Conservation (phyloP, 2,329 filamentous ascomycete genomes). For the Stemphylium lycopersici region DNA sequence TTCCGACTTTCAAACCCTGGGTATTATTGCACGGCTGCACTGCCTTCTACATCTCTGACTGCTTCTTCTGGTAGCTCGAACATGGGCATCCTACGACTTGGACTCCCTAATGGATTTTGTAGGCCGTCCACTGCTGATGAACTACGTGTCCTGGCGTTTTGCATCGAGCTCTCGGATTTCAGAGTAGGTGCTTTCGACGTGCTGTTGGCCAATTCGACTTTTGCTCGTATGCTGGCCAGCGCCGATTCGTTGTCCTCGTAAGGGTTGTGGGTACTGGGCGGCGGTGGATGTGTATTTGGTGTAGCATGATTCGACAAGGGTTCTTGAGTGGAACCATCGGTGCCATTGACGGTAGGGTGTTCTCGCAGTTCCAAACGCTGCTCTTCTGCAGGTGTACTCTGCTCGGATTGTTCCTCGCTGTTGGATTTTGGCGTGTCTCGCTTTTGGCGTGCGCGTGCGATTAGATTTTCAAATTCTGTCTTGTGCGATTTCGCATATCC, state of each 20-base stretch:
- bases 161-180: conserved; percentile 5
- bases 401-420: conserved; percentile 14
- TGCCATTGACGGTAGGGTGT: conserved; percentile 5
- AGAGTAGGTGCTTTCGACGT: conserved; percentile 16
- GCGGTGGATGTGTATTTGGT: conserved; percentile 1
- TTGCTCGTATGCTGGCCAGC: conserved; percentile 27
- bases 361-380: background rate
- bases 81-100: conserved; percentile 50
- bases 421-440: conserved; percentile 47
- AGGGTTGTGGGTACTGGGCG: conserved; percentile 8
- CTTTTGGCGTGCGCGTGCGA: conserved; percentile 73
- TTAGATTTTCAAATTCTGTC: conserved; percentile 77
- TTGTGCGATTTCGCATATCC: conserved; percentile 78
- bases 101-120: conserved; percentile 30
- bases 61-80: conserved; percentile 52
- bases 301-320: conserved; percentile 1
- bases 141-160: background rate
- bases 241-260: conserved; percentile 35
- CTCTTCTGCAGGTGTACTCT: conserved; percentile 13
- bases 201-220: conserved; percentile 28
- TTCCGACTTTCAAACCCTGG: conserved; percentile 1
- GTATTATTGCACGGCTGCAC: conserved; percentile 24
- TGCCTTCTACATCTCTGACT: conserved; percentile 48
- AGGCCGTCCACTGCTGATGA: conserved; percentile 18
- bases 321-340: background rate